These are phyloP conservation scores for Pseudonectria buxi DNA, from an alignment of 2,329 filamentous ascomycete species.

Conservation along the genomic window DNA sequence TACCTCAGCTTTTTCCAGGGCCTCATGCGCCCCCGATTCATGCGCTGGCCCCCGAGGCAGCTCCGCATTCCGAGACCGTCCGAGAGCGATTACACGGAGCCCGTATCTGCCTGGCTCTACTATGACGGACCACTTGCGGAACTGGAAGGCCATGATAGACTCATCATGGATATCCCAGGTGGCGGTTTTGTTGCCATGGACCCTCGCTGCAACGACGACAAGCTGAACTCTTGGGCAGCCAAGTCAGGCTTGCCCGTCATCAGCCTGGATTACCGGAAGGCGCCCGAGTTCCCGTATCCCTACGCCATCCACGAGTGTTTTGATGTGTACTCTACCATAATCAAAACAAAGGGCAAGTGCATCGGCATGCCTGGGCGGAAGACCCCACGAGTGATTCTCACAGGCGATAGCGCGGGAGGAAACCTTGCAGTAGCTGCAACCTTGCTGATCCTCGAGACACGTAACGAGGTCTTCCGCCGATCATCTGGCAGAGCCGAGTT, in stretches of 20 bases:
- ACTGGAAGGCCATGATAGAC: constrained; percentile 65
- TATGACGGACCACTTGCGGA: constrained; percentile 82
- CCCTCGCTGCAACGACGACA: constrained; percentile 90
- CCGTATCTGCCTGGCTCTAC: constrained; percentile 83
- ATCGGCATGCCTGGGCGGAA: constrained; percentile 36
- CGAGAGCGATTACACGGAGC: constrained; percentile 75
- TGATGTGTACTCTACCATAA: constrained; percentile 36
- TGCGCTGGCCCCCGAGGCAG: constrained; percentile 71
- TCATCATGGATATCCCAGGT: constrained; percentile 86
- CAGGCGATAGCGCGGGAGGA: constrained; percentile 43
- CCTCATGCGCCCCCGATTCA: constrained; percentile 70
- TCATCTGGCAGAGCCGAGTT: constrained; percentile 43
- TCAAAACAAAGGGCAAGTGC: constrained; percentile 34
- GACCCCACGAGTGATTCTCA: constrained; percentile 35
- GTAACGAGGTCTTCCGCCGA: constrained; percentile 35
- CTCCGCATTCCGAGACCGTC: constrained; percentile 77
- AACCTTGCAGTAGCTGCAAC: constrained; percentile 60
- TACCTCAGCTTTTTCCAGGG: constrained; percentile 69
- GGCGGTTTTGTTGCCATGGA: constrained; percentile 97
- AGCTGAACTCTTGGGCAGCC: constrained; percentile 84
- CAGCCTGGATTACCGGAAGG: constrained; percentile 73
- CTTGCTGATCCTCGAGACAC: constrained; percentile 82
- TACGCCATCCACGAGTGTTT: constrained; percentile 44
- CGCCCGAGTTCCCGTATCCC: constrained; percentile 45
- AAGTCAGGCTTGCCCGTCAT: constrained; percentile 83